Percentiles rank a stretch among this genome's conserved stretches.
phyloP scores from a whole-genome alignment of 768 basidiomycete genomes.

The Pleurotus salmoneostramineus region DNA sequence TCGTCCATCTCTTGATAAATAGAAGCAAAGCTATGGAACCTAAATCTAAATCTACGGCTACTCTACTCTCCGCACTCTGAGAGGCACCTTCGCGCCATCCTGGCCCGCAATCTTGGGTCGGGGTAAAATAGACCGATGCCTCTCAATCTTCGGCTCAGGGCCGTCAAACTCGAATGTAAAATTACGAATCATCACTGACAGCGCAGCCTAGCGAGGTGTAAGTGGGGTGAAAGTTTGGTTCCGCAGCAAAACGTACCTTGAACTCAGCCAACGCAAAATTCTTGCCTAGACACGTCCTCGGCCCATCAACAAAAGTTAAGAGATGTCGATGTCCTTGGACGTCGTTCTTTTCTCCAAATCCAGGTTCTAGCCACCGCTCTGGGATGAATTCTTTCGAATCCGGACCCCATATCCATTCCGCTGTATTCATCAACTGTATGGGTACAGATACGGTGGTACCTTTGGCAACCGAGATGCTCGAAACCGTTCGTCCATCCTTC shows the following conservation, averaged over 20 bases:
- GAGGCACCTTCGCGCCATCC: constrained; percentile 8
- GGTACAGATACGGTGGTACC: constrained; percentile 42
- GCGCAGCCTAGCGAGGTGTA: constrained; percentile 26
- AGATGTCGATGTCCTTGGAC: constrained; percentile 48
- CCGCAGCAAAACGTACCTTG: constrained; percentile 24
- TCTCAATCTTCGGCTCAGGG: constrained; percentile 26
- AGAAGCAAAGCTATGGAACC: background rate
- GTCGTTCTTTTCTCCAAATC: constrained; percentile 15
- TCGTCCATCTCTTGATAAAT: background rate
- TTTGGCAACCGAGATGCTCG: constrained; percentile 39
- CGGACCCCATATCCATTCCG: constrained; percentile 56
- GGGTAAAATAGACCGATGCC: constrained; percentile 23
- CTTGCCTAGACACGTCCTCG: constrained; percentile 45
- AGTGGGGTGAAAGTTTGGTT: background rate
- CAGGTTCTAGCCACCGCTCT: constrained; percentile 53
- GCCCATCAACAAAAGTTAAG: constrained; percentile 49
- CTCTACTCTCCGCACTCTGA: constrained; percentile 8
- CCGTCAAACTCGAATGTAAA: constrained; percentile 35
- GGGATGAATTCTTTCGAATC: constrained; percentile 58
- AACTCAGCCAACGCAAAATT: constrained; percentile 43
- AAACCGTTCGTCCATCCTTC: constrained; percentile 30
- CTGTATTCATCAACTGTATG: constrained; percentile 43
- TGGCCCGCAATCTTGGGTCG: constrained; percentile 30
- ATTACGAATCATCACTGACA: constrained; percentile 36
- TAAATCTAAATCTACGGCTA: background rate